These are phyloP conservation scores for Fusarium keratoplasticum DNA, from an alignment of 2,329 filamentous ascomycete species.

Conservation along the genomic window DNA sequence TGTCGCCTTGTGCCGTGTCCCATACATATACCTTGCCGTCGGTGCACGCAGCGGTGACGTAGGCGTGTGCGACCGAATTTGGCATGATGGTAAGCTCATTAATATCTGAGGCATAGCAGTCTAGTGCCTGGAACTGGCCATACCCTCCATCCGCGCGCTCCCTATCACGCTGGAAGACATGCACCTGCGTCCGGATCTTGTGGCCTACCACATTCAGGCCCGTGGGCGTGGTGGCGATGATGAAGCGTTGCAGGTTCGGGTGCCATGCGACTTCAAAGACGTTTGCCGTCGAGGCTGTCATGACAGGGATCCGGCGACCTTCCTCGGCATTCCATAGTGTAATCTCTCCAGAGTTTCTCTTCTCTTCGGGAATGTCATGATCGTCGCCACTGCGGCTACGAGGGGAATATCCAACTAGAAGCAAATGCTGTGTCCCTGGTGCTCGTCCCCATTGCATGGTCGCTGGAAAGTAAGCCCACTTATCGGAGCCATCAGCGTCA, in stretches of 20 bases:
- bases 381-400: constrained; percentile 65
- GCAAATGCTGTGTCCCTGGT: constrained; percentile 58
- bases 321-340: constrained; percentile 67
- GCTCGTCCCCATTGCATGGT: constrained; percentile 71
- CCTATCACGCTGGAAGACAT: constrained; percentile 59
- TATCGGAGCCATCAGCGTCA: constrained; percentile 52
- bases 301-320: constrained; percentile 58
- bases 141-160: constrained; percentile 46
- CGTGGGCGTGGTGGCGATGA: constrained; percentile 67
- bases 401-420: constrained; percentile 73
- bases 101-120: constrained; percentile 70
- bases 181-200: constrained; percentile 66
- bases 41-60: constrained; percentile 71
- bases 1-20: constrained; percentile 68
- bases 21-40: constrained; percentile 72
- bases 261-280: constrained; percentile 76
- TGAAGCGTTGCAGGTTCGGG: constrained; percentile 63
- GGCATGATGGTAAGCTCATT: constrained; percentile 72
- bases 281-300: constrained; percentile 66
- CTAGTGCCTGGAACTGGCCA: constrained; percentile 64
- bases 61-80: constrained; percentile 62
- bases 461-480: constrained; percentile 73
- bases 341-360: constrained; percentile 68
- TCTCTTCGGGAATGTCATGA: constrained; percentile 68
- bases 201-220: constrained; percentile 56